Evolutionary conservation across 805 yeast species (phyloP), one percentile per base, ranked within the genome.

Genomic region (Schwanniomyces sp.): DNA sequence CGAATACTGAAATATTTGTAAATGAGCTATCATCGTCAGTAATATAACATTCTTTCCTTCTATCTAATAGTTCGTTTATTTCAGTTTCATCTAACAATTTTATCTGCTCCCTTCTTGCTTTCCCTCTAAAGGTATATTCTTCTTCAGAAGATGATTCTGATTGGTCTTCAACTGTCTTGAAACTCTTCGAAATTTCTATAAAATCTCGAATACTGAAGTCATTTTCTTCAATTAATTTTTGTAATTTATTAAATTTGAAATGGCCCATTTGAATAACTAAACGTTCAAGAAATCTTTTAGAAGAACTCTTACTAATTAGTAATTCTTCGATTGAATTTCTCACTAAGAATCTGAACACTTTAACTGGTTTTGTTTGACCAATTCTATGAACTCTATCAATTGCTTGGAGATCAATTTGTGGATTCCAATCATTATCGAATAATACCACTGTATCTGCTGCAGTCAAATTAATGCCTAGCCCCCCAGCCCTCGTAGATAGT

Each of bases 391-490:
- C 95, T 46, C 99, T 76, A 58, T 91, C 98, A 82, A 92, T 92
- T 0, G 98, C 98, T 63, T 92, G 99, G 43, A 91, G 70, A 66
- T 92, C 98, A 52, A 90, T 95, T 61, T 92, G 97, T 0, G 98
- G 99, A 59, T 92, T 92, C 96, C 97, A 92, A 61, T 92, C 99
- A 47, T 90, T 86, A 59, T 92, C 99, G 61, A 89, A 91, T 9
- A 92, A 58, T 3, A 92, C 80, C 1, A 94, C 98, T 1, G 96
- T 85, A 53, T 94, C 97, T 0, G 98, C 96, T 0, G 86, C 82
- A 0, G 85, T 80, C 46, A 92, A 72, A 59, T 92, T 92, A 38
- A 92, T 81, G 5, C 99, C 99, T 28, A 92, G 76, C 0, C 98
- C 98, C 8, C 97, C 99, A 0, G 98, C 92, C 52, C 98, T 75